Conservation (phyloP, 208 protist species). For the Trypanosoma brucei region DNA sequence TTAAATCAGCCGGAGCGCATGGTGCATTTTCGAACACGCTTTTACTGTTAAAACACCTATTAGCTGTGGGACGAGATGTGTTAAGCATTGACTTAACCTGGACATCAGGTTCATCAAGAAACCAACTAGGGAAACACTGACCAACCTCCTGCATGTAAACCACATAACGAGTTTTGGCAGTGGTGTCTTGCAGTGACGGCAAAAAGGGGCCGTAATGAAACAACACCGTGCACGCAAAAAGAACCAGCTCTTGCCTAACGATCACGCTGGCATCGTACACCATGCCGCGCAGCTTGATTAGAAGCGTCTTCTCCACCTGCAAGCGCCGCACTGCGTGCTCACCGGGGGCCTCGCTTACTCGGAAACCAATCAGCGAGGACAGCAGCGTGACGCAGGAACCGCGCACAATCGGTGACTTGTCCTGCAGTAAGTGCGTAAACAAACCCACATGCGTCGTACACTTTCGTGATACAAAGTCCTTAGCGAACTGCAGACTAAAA, state of each 20-base stretch:
- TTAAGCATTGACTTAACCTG: conserved; percentile 75
- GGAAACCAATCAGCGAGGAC: conserved; percentile 66
- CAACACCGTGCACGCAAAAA: conserved; percentile 72
- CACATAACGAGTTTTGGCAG: conserved; percentile 22
- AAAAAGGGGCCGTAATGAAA: conserved; percentile 47
- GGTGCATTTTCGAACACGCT: conserved; percentile 60
- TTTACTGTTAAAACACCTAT: conserved; percentile 60
- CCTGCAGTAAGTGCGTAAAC: conserved; percentile 71
- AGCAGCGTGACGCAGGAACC: conserved; percentile 84
- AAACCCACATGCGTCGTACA: conserved; percentile 65
- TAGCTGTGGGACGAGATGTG: conserved; percentile 72
- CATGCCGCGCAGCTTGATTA: conserved; percentile 74
- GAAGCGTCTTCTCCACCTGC: conserved; percentile 83
- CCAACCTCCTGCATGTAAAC: conserved; percentile 56
- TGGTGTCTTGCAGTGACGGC: conserved; percentile 23
- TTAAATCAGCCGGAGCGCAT: conserved; percentile 40
- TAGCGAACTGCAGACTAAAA: conserved; percentile 62
- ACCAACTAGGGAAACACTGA: conserved; percentile 31
- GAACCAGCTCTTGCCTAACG: conserved; percentile 84
- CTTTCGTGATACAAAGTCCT: conserved; percentile 70
- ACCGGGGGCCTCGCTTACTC: conserved; percentile 42
- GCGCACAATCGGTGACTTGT: conserved; percentile 83
- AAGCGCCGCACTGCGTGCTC: conserved; percentile 67
- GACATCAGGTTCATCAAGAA: conserved; percentile 67
- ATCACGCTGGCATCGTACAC: conserved; percentile 83